These are phyloP conservation scores for Stagonosporopsis vannaccii DNA, from an alignment of 2,329 filamentous ascomycete species.

Conservation along the genomic window DNA sequence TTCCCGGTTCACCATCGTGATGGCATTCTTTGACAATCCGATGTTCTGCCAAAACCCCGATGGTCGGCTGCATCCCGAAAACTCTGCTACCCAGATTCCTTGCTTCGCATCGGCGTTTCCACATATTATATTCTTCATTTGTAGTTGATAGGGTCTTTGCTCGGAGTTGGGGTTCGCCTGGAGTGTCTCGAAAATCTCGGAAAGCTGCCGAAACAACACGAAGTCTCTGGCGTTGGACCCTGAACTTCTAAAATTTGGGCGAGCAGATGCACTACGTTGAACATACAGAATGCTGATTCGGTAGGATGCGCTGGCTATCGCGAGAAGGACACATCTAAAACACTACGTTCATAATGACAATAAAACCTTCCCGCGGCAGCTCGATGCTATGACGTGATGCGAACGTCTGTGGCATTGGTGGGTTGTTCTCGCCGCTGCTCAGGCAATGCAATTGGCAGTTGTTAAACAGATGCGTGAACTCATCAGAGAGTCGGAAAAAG, in stretches of 20 bases:
- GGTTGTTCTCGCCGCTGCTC: neutral
- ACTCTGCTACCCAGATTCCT: neutral
- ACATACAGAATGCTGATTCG: too few relatives aligned
- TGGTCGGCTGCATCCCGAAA: constrained; percentile 6
- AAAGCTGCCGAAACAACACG: constrained; percentile 9
- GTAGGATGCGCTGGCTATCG: too few relatives aligned
- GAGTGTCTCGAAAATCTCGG: constrained; percentile 6
- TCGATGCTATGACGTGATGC: constrained; percentile 3
- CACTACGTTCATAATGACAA: too few relatives aligned
- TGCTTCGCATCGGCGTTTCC: neutral
- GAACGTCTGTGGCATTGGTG: neutral
- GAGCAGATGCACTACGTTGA: neutral
- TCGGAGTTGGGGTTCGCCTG: neutral
- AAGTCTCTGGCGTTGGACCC: constrained; percentile 10
- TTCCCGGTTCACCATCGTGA: constrained; percentile 13
- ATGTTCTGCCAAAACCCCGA: constrained; percentile 18
- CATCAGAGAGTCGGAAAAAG: too few relatives aligned
- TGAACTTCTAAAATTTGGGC: neutral
- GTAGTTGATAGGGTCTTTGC: neutral
- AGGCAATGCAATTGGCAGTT: neutral
- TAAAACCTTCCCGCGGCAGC: neutral
- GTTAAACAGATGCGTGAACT: too few relatives aligned
- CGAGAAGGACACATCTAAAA: too few relatives aligned
- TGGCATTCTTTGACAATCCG: constrained; percentile 21
- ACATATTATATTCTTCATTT: neutral